Evolutionary conservation across 1,284 basidiomycete species (phyloP).

Genomic region (Pseudozyma sp.): DNA sequence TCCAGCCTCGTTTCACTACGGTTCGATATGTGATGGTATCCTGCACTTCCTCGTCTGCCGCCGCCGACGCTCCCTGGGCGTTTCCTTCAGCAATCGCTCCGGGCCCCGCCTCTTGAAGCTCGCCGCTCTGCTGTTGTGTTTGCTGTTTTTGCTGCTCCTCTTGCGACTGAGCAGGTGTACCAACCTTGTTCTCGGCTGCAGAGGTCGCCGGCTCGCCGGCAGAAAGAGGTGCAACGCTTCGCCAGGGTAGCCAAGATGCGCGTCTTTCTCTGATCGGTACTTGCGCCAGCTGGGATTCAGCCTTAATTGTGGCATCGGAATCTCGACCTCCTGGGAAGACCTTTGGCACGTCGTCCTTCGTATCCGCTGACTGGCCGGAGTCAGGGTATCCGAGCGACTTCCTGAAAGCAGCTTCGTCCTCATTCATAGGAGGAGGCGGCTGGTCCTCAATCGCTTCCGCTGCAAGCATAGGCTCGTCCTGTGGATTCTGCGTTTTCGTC

Average conservation of each 20-base stretch:
- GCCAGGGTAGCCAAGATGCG: conserved; percentile 46
- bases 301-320: conserved; percentile 30
- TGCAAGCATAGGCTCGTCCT: conserved; percentile 7
- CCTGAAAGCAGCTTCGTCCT: conserved; percentile 51
- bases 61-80: neutral
- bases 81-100: neutral
- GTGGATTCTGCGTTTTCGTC: neutral
- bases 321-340: conserved; percentile 21
- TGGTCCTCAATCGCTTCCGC: conserved; percentile 1
- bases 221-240: conserved; percentile 15
- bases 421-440: conserved; percentile 49
- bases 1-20: conserved; percentile 48
- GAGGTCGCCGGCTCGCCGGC: neutral
- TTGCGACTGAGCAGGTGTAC: neutral
- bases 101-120: neutral
- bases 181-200: neutral
- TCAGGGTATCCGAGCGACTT: conserved; percentile 34
- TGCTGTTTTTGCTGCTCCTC: neutral
- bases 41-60: neutral
- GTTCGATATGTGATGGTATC: conserved; percentile 36
- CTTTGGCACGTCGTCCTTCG: neutral
- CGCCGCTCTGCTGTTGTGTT: neutral
- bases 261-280: conserved; percentile 15
- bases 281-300: conserved; percentile 4
- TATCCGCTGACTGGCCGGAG: conserved; percentile 1